These are phyloP conservation scores for Atalantia buxifolia DNA, from an alignment of 345 rosid species.

Conservation along the genomic window DNA sequence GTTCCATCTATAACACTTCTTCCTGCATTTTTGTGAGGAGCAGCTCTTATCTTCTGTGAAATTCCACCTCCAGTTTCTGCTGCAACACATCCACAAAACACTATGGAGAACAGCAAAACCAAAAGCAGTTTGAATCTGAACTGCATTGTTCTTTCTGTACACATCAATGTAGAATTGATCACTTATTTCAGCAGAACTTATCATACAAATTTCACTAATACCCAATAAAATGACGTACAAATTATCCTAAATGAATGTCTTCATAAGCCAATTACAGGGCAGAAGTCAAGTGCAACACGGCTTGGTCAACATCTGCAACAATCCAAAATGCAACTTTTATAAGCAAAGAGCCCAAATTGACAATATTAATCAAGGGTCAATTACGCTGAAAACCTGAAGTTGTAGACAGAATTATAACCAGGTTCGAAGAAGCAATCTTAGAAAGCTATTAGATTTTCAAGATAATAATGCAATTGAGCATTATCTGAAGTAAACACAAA, in stretches of 20 bases:
- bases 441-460: background rate
- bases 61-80: conserved; percentile 40
- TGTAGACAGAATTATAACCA: background rate
- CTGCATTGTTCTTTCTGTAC: conserved; percentile 20
- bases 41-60: conserved; percentile 42
- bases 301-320: conserved; percentile 18
- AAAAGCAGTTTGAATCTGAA: conserved; percentile 26
- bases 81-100: conserved; percentile 26
- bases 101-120: conserved; percentile 21
- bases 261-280: background rate
- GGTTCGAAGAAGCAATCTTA: background rate
- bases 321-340: background rate
- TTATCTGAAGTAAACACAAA: background rate
- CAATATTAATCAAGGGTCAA: background rate
- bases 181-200: background rate
- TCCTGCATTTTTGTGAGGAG: conserved; percentile 68
- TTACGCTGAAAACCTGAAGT: background rate
- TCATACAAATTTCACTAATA: background rate
- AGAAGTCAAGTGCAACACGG: background rate
- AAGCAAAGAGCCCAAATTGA: background rate
- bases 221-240: background rate
- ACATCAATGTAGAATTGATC: background rate
- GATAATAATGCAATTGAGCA: background rate
- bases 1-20: conserved; percentile 62
- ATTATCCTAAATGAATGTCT: conserved; percentile 1